Evolutionary conservation across 306 rosid genomes (phyloP).

Genomic region (Phaseolus lunatus): DNA sequence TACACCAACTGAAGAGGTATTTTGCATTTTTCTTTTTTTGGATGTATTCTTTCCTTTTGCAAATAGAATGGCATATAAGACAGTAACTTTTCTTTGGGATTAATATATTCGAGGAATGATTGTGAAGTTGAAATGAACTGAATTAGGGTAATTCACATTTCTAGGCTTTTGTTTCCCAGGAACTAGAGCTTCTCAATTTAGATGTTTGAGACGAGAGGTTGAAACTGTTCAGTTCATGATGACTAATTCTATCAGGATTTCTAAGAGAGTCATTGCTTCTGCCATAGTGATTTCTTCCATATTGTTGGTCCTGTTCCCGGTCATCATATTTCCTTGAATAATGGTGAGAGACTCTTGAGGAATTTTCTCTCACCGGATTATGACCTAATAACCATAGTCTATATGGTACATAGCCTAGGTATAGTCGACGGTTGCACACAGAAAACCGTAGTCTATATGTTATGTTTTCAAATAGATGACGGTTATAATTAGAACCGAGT

Average conservation of each 20-base stretch:
- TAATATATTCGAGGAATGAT: neutral
- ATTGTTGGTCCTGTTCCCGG: conserved; percentile 63
- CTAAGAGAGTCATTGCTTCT: conserved; percentile 68
- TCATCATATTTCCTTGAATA: conserved; percentile 63
- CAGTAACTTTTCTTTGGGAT: neutral
- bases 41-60: neutral
- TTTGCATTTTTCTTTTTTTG: conserved; percentile 6
- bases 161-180: too few species aligned
- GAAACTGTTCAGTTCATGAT: too few species aligned
- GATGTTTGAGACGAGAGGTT: too few species aligned
- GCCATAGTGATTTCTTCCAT: conserved; percentile 57
- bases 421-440: too few species aligned
- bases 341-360: conserved; percentile 55
- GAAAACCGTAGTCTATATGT: too few species aligned
- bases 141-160: neutral
- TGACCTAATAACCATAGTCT: too few species aligned
- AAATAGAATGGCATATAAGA: neutral
- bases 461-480: too few species aligned
- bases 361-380: too few species aligned
- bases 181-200: too few species aligned
- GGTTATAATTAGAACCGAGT: too few species aligned
- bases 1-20: conserved; percentile 79
- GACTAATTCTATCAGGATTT: conserved; percentile 37
- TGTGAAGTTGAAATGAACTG: neutral
- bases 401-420: too few species aligned